phyloP scores from a whole-genome alignment of 257 asterid genomes.

The Nicotiana otophora region DNA sequence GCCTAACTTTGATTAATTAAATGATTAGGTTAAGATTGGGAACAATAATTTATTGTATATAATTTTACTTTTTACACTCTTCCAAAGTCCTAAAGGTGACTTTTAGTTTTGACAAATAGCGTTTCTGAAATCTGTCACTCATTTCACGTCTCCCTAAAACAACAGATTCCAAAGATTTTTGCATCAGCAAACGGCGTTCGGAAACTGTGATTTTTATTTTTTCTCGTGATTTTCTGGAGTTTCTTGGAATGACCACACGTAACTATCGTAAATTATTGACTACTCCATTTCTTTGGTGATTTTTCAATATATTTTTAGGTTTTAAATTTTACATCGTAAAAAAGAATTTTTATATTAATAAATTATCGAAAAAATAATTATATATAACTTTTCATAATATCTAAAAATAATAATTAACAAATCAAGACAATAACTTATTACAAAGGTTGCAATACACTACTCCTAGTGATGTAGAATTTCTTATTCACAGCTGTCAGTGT shows the following conservation, averaged over 20 bases:
- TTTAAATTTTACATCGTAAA: too few species aligned
- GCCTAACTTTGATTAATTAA: constrained; percentile 46
- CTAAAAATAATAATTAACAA: too few species aligned
- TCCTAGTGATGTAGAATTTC: too few species aligned
- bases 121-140: constrained; percentile 6
- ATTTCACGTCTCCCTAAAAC: constrained; percentile 24
- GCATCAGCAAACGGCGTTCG: neutral
- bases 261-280: constrained; percentile 20
- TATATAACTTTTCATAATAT: too few species aligned
- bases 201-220: neutral
- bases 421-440: too few species aligned
- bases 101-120: neutral
- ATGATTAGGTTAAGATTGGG: constrained; percentile 34
- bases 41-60: neutral
- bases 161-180: neutral
- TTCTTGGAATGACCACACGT: constrained; percentile 9
- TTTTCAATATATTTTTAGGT: neutral
- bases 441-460: too few species aligned
- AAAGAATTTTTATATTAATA: too few species aligned
- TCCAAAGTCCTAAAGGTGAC: constrained; percentile 26
- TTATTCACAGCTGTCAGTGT: too few species aligned
- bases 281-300: neutral
- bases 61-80: constrained; percentile 11
- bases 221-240: neutral
- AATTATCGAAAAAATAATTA: too few species aligned